Conservation (phyloP, 2,329 filamentous ascomycete genomes). For the Onygenales sp. region DNA sequence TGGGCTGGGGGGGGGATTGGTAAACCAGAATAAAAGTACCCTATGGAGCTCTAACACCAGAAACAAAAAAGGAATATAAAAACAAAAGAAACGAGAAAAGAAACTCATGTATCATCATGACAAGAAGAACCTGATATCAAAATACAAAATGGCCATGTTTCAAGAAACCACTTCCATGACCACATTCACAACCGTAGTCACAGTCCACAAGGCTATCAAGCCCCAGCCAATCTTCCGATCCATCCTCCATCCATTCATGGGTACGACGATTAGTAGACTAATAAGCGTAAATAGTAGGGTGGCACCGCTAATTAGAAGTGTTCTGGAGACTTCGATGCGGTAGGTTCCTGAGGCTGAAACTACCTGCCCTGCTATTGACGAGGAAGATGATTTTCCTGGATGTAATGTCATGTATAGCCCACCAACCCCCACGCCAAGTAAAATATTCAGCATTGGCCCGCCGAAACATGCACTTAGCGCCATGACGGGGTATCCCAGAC, state of each 20-base stretch:
- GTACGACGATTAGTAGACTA: slow-evolving; percentile 69
- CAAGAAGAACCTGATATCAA: background rate
- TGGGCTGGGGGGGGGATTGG: too few species aligned
- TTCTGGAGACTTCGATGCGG: slow-evolving; percentile 72
- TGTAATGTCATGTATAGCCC: slow-evolving; percentile 81
- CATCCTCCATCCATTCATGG: slow-evolving; percentile 78
- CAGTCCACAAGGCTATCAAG: slow-evolving; percentile 67
- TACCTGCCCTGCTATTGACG: slow-evolving; percentile 37
- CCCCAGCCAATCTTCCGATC: slow-evolving; percentile 71
- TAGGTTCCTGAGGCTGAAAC: slow-evolving; percentile 49
- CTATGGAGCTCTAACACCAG: background rate
- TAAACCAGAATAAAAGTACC: background rate
- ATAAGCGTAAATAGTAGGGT: slow-evolving; percentile 73
- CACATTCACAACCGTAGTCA: slow-evolving; percentile 75
- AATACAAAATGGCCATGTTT: background rate
- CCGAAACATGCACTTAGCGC: slow-evolving; percentile 89
- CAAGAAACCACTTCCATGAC: slow-evolving; percentile 54
- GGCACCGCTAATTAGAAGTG: slow-evolving; percentile 74
- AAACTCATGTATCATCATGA: background rate
- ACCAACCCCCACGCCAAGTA: slow-evolving; percentile 86
- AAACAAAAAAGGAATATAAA: background rate
- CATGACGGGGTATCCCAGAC: slow-evolving; percentile 94
- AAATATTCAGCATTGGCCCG: slow-evolving; percentile 95
- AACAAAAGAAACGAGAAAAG: background rate
- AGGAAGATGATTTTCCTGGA: slow-evolving; percentile 65